Percentiles rank a stretch among this genome's conserved stretches.
Evolutionary conservation across 208 protist genomes (phyloP).

Genomic region (Leishmania gerbilli): DNA sequence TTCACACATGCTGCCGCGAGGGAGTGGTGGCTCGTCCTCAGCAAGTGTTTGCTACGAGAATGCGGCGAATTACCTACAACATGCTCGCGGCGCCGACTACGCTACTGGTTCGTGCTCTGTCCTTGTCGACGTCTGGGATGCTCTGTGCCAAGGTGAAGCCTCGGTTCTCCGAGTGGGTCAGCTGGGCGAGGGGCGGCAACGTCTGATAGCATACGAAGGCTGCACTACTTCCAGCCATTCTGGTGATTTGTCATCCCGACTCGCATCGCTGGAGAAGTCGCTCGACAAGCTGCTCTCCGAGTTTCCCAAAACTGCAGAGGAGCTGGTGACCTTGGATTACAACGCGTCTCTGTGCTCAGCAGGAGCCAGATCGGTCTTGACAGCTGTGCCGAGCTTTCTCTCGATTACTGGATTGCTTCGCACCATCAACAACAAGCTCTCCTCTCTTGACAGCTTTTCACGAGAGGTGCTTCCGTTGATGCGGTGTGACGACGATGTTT

Average conservation of each 20-base stretch:
- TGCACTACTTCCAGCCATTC: not conserved
- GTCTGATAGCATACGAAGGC: not conserved
- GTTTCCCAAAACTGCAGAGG: slow-evolving; percentile 5
- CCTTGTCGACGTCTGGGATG: not conserved
- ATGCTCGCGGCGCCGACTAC: not conserved
- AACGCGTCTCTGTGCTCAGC: not conserved
- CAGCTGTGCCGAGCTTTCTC: not conserved
- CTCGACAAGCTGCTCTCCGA: slow-evolving; percentile 27
- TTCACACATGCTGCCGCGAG: not conserved
- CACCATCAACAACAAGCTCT: not conserved
- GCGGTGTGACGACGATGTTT: not conserved
- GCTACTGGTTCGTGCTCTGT: not conserved
- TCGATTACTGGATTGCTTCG: not conserved
- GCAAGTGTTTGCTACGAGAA: not conserved
- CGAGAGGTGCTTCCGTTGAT: not conserved
- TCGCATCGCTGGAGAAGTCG: slow-evolving; percentile 10
- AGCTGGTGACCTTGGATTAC: not conserved
- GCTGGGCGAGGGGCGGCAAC: not conserved
- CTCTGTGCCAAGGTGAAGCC: not conserved
- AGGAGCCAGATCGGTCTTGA: not conserved
- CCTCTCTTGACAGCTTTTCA: not conserved
- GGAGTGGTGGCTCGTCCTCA: not conserved
- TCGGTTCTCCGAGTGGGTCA: not conserved
- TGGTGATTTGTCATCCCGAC: not conserved
- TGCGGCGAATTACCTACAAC: not conserved